These are phyloP conservation scores for Tephrocybe rancida DNA, from an alignment of 768 basidiomycete genomes.

Conservation along the genomic window DNA sequence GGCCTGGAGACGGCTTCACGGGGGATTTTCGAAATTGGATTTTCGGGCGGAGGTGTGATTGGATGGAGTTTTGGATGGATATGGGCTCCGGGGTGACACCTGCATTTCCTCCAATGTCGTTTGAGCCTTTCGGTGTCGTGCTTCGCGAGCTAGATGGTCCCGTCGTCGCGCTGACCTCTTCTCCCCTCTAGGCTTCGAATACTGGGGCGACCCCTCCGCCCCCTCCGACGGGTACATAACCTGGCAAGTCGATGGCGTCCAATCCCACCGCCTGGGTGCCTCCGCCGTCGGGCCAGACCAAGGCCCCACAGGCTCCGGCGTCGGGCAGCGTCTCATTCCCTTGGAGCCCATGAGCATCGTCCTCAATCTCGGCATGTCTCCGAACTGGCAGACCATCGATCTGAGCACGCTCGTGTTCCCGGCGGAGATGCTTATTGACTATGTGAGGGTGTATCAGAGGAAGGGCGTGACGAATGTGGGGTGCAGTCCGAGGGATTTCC, in stretches of 20 bases:
- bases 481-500: conserved; percentile 65
- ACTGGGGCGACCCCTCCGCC: conserved; percentile 62
- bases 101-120: no score
- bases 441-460: conserved; percentile 81
- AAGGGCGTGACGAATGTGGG: conserved; percentile 59
- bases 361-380: conserved; percentile 64
- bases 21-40: no score
- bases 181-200: conserved; percentile 64
- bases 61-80: no score
- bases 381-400: conserved; percentile 68
- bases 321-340: conserved; percentile 62
- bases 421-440: conserved; percentile 71
- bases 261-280: conserved; percentile 54
- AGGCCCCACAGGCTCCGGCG: conserved; percentile 38
- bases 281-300: conserved; percentile 47
- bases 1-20: no score
- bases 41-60: no score
- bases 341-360: conserved; percentile 64
- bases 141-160: no score
- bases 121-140: no score
- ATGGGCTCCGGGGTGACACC: no score
- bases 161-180: no score
- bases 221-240: conserved; percentile 65
- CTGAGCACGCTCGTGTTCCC: conserved; percentile 65
- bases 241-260: conserved; percentile 68